A percentile compares a stretch with the other conserved stretches of the same genome.
Conservation (phyloP, 768 basidiomycete species). For the Neoboletus subvelutipes region DNA sequence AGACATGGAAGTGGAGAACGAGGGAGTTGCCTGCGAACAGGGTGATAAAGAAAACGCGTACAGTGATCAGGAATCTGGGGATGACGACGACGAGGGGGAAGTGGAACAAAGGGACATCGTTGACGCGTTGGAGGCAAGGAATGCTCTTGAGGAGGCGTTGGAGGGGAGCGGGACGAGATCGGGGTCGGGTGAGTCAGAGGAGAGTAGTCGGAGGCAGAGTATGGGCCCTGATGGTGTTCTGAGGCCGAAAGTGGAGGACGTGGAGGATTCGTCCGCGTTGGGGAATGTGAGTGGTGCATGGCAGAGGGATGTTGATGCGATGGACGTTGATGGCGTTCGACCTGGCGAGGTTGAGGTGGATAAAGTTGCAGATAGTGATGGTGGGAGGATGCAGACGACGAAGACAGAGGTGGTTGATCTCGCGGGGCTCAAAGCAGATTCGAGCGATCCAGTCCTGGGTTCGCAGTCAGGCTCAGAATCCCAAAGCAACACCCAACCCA, state of each 20-base stretch:
- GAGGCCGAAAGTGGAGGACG: slow-evolving; percentile 52
- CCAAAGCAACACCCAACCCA: slow-evolving; percentile 25
- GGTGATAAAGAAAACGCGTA: slow-evolving; percentile 25
- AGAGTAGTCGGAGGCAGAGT: slow-evolving; percentile 37
- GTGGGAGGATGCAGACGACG: slow-evolving; percentile 20
- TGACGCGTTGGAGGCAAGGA: slow-evolving; percentile 58
- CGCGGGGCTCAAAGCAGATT: slow-evolving; percentile 52
- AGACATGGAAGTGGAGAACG: slow-evolving; percentile 33
- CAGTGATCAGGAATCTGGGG: slow-evolving; percentile 44
- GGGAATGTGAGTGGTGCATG: slow-evolving; percentile 20
- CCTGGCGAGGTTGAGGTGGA: slow-evolving; percentile 31
- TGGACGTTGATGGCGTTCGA: slow-evolving; percentile 35
- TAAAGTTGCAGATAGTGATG: background rate
- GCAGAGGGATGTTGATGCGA: slow-evolving; percentile 25
- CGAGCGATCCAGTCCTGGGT: slow-evolving; percentile 52
- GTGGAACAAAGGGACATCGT: slow-evolving; percentile 51
- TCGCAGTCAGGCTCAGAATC: slow-evolving; percentile 41
- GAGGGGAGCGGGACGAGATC: slow-evolving; percentile 34
- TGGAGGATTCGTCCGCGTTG: slow-evolving; percentile 54
- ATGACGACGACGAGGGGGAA: slow-evolving; percentile 61
- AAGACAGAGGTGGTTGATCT: slow-evolving; percentile 28
- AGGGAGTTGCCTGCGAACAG: slow-evolving; percentile 16
- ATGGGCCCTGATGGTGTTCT: slow-evolving; percentile 27
- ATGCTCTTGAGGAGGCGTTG: slow-evolving; percentile 58
- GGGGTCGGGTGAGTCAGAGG: slow-evolving; percentile 34